These are phyloP conservation scores for Serendipita sp. DNA, from an alignment of 1,284 basidiomycete species.

Conservation along the genomic window DNA sequence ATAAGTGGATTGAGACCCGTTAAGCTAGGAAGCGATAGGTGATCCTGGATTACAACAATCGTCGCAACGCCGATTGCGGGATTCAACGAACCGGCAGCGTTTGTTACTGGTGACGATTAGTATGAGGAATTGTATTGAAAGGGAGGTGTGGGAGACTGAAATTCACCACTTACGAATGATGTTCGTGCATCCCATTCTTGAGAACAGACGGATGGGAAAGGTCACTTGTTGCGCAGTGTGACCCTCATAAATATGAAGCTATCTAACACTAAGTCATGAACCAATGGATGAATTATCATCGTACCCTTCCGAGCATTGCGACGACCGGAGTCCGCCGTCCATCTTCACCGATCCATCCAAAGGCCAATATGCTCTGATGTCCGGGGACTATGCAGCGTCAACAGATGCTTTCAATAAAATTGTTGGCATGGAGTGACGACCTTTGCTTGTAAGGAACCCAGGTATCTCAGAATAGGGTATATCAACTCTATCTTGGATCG, in stretches of 20 bases:
- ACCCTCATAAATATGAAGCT: slow-evolving; percentile 79
- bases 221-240: slow-evolving; percentile 50
- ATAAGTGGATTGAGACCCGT: slow-evolving; percentile 67
- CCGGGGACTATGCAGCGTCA: slow-evolving; percentile 40
- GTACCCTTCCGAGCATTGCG: slow-evolving; percentile 69
- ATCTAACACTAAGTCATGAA: slow-evolving; percentile 12
- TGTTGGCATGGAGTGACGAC: slow-evolving; percentile 25
- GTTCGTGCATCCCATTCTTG: slow-evolving; percentile 53
- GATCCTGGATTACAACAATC: slow-evolving; percentile 70
- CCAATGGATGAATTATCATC: background rate
- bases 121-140: background rate
- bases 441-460: slow-evolving; percentile 61
- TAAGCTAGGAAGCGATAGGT: slow-evolving; percentile 65
- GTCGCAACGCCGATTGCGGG: slow-evolving; percentile 63
- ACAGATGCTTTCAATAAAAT: background rate
- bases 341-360: slow-evolving; percentile 52
- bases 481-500: slow-evolving; percentile 36
- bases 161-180: slow-evolving; percentile 41
- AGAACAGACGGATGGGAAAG: slow-evolving; percentile 67
- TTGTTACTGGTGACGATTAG: slow-evolving; percentile 47
- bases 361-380: slow-evolving; percentile 63
- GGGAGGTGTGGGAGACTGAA: background rate
- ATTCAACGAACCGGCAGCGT: slow-evolving; percentile 69
- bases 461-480: slow-evolving; percentile 48
- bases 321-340: slow-evolving; percentile 50